phyloP scores from a whole-genome alignment of 768 basidiomycete genomes.

The Naematelia encephala region DNA sequence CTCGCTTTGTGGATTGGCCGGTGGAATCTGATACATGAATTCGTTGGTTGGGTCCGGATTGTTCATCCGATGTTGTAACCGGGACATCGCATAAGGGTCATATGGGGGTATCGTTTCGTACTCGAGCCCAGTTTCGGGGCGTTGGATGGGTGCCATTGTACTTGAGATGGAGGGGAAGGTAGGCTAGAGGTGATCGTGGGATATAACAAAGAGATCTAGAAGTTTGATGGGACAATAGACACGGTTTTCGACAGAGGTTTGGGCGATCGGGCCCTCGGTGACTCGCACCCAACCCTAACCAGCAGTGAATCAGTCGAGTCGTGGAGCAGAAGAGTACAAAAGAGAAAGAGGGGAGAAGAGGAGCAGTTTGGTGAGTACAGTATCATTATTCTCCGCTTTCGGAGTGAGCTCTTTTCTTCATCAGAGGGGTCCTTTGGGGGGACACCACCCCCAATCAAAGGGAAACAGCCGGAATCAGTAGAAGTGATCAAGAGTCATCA shows the following conservation, averaged over 20 bases:
- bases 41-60: slow-evolving; percentile 39
- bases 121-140: neutral
- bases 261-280: too few species aligned
- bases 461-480: neutral
- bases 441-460: neutral
- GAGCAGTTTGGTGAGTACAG: neutral
- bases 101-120: neutral
- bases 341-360: neutral
- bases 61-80: slow-evolving; percentile 3
- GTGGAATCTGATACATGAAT: slow-evolving; percentile 38
- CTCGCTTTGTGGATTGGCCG: neutral
- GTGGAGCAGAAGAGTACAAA: too few species aligned
- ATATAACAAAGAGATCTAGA: too few species aligned
- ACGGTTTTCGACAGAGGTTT: too few species aligned
- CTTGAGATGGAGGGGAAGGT: too few species aligned
- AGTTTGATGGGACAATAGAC: too few species aligned
- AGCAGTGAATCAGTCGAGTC: too few species aligned
- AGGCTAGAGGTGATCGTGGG: too few species aligned
- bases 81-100: neutral
- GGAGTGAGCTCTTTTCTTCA: neutral
- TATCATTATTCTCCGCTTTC: too few species aligned
- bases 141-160: neutral
- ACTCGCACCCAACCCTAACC: too few species aligned
- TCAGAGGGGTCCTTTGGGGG: neutral
- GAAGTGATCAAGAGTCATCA: neutral